These are phyloP conservation scores for Elsinoe batatas DNA, from an alignment of 2,329 filamentous ascomycete genomes.

Conservation along the genomic window DNA sequence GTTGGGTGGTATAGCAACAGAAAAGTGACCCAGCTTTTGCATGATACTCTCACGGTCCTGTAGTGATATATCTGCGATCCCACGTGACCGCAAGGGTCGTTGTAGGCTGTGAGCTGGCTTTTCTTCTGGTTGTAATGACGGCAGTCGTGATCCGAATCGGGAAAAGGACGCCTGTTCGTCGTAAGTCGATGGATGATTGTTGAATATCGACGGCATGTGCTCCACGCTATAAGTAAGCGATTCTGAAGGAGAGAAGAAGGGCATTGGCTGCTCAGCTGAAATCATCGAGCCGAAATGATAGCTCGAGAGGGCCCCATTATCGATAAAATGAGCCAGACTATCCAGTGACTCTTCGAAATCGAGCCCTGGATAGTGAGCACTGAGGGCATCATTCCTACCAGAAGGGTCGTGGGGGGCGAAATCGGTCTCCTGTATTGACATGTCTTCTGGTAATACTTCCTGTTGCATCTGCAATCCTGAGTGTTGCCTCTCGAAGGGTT, in stretches of 20 bases:
- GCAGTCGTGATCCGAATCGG: conserved; percentile 12
- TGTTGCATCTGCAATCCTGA: conserved; percentile 2
- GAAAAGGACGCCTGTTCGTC: conserved; percentile 14
- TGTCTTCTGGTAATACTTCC: neutral
- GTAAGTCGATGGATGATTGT: neutral
- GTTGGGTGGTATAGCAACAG: conserved; percentile 22
- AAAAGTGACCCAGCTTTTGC: conserved; percentile 6
- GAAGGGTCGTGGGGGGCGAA: neutral
- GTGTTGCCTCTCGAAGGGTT: neutral
- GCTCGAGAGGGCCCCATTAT: conserved; percentile 29
- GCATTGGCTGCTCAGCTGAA: conserved; percentile 33
- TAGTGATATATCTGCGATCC: conserved; percentile 13
- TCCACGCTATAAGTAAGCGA: conserved; percentile 25
- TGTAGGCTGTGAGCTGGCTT: conserved; percentile 8
- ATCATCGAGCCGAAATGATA: conserved; percentile 33
- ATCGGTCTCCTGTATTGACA: neutral
- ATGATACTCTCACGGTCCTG: conserved; percentile 7
- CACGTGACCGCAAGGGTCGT: neutral
- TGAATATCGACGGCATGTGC: conserved; percentile 18
- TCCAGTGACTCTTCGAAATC: conserved; percentile 28
- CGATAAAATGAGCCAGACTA: conserved; percentile 30
- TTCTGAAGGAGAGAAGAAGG: conserved; percentile 32
- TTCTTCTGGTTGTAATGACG: conserved; percentile 14
- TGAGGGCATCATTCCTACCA: neutral
- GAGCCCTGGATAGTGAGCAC: conserved; percentile 12